Evolutionary conservation across 192 early-diverging fungal genomes (phyloP).

Genomic region (Phycomyces nitens): DNA sequence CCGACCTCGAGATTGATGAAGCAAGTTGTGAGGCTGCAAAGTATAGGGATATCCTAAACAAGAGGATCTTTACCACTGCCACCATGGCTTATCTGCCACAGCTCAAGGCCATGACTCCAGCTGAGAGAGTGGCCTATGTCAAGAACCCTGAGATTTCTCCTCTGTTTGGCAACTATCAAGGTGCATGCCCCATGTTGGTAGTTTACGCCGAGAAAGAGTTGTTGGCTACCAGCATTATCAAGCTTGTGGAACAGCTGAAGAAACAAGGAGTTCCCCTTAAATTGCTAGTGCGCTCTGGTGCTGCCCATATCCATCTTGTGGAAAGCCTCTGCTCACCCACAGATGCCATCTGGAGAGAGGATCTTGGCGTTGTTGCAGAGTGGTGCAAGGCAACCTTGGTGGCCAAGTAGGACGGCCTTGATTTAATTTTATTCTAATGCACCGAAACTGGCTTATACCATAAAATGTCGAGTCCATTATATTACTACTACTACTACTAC

Average conservation of each 20-base stretch:
- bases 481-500: no score
- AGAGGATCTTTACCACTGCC: neutral
- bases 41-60: neutral
- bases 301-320: slow-evolving; percentile 18
- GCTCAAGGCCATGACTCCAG: neutral
- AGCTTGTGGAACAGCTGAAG: neutral
- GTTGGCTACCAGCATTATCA: slow-evolving; percentile 6
- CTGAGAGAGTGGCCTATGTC: neutral
- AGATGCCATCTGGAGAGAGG: slow-evolving; percentile 7
- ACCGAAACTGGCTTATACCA: no score
- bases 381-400: neutral
- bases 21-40: neutral
- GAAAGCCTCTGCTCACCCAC: neutral
- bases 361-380: slow-evolving; percentile 5
- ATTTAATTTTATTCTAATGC: no score
- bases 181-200: slow-evolving; percentile 10
- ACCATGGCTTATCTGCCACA: neutral
- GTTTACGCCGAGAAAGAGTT: slow-evolving; percentile 15
- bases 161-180: slow-evolving; percentile 5
- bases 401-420: no score
- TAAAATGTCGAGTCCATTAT: no score
- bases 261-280: slow-evolving; percentile 6
- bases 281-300: neutral
- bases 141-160: slow-evolving; percentile 13
- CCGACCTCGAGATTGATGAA: neutral